A percentile compares a stretch with the other conserved stretches of the same genome.
Evolutionary conservation across 1,139 yeast species (phyloP).

Genomic region (Taphrina deformans): DNA sequence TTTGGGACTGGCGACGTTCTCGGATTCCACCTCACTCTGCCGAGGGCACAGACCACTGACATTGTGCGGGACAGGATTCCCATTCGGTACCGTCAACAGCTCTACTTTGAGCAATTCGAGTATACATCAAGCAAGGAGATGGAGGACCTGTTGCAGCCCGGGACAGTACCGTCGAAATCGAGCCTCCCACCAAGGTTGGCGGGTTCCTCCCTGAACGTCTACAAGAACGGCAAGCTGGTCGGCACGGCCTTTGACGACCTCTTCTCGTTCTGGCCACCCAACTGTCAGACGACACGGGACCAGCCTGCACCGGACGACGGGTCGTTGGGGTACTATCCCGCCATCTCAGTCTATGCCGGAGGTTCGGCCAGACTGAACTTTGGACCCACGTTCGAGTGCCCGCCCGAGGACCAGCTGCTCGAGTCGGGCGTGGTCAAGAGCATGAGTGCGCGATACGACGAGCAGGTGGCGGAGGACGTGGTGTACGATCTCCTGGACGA

Average conservation of each 20-base stretch:
- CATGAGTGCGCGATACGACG: slow-evolving; percentile 63
- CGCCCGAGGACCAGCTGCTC: slow-evolving; percentile 45
- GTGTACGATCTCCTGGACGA: slow-evolving; percentile 84
- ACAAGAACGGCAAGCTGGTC: slow-evolving; percentile 68
- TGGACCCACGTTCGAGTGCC: slow-evolving; percentile 62
- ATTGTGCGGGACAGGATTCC: slow-evolving; percentile 82
- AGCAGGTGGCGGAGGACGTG: slow-evolving; percentile 75
- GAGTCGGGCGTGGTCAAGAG: slow-evolving; percentile 48
- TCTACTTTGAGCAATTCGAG: slow-evolving; percentile 84
- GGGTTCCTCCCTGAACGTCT: slow-evolving; percentile 63
- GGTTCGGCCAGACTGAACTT: slow-evolving; percentile 72
- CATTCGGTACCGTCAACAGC: slow-evolving; percentile 71
- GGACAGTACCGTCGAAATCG: slow-evolving; percentile 40
- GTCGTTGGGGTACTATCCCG: slow-evolving; percentile 84
- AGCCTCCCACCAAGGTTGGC: slow-evolving; percentile 48
- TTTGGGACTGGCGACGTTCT: slow-evolving; percentile 76
- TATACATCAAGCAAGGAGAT: slow-evolving; percentile 72
- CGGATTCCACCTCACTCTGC: slow-evolving; percentile 76
- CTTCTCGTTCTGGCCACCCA: slow-evolving; percentile 77
- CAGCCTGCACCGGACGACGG: slow-evolving; percentile 62
- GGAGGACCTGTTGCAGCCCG: slow-evolving; percentile 73
- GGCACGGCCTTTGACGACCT: slow-evolving; percentile 69
- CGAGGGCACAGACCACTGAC: slow-evolving; percentile 45
- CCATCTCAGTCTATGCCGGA: slow-evolving; percentile 75
- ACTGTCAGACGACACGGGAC: slow-evolving; percentile 47